Percentiles rank a stretch among this genome's conserved stretches.
Conservation (phyloP, 2,329 filamentous ascomycete species). For the Apiospora malaysiana region DNA sequence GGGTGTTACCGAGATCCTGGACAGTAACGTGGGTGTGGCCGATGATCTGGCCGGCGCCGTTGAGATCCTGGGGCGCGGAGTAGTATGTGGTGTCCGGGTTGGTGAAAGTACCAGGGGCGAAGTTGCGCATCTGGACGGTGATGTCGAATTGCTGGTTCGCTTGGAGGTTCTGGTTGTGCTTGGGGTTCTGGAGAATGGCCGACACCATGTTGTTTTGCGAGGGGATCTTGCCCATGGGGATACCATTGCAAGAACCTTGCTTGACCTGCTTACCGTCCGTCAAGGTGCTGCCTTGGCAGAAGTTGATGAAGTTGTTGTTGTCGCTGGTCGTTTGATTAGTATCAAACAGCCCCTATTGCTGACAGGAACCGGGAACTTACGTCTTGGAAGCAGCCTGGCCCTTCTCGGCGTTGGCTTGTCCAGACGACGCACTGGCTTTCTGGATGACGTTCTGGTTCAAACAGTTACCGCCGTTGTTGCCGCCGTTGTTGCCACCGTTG, state of each 20-base stretch:
- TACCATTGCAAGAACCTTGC: slow-evolving; percentile 68
- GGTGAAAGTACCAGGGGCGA: slow-evolving; percentile 64
- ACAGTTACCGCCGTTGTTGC: slow-evolving; percentile 35
- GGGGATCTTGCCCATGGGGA: slow-evolving; percentile 67
- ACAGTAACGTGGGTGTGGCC: slow-evolving; percentile 66
- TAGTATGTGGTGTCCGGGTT: slow-evolving; percentile 67
- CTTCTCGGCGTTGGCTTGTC: slow-evolving; percentile 38
- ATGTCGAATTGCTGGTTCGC: slow-evolving; percentile 59
- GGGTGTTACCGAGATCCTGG: slow-evolving; percentile 57
- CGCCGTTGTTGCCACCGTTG: slow-evolving; percentile 31
- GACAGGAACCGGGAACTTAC: slow-evolving; percentile 43
- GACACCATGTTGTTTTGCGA: slow-evolving; percentile 62
- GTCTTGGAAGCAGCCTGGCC: slow-evolving; percentile 60
- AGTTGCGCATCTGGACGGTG: slow-evolving; percentile 57
- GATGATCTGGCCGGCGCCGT: slow-evolving; percentile 55
- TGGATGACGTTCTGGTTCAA: slow-evolving; percentile 54
- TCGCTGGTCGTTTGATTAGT: slow-evolving; percentile 49
- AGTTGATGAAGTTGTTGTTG: slow-evolving; percentile 67
- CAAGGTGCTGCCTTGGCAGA: slow-evolving; percentile 58
- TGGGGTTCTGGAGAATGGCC: slow-evolving; percentile 57
- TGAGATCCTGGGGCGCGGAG: slow-evolving; percentile 61
- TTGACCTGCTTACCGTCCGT: slow-evolving; percentile 66
- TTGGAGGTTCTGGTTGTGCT: slow-evolving; percentile 54
- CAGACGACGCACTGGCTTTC: slow-evolving; percentile 50
- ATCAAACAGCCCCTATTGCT: neutral